Conservation (phyloP, 768 basidiomycete species). For the Mycena crocata region DNA sequence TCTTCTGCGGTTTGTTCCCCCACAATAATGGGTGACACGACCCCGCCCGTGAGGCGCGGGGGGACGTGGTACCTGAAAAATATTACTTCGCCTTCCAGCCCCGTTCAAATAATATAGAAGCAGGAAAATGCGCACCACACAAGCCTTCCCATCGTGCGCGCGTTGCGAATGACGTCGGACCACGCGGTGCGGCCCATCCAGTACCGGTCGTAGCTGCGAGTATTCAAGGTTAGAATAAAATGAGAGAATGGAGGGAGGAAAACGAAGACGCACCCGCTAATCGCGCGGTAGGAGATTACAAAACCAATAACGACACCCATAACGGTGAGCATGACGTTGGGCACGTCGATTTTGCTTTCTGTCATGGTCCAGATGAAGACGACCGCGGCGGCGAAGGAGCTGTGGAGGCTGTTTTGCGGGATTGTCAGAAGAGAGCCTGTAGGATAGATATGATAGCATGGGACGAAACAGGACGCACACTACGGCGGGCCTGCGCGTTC, state of each 20-base stretch:
- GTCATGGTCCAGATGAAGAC: conserved; percentile 7
- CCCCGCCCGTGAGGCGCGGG: conserved; percentile 48
- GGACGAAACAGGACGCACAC: conserved; percentile 31
- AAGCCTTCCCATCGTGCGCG: conserved; percentile 62
- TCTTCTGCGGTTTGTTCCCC: conserved; percentile 48
- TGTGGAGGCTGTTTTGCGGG: conserved; percentile 51
- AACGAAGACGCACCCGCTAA: conserved; percentile 47
- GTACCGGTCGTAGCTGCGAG: conserved; percentile 67
- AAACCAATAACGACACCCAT: conserved; percentile 70
- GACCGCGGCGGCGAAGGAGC: conserved; percentile 56
- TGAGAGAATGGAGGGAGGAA: neutral
- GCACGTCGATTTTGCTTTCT: conserved; percentile 14
- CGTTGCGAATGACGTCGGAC: conserved; percentile 66
- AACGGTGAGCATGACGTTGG: conserved; percentile 67
- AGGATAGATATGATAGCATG: neutral
- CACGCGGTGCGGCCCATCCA: conserved; percentile 68
- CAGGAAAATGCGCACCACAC: no score
- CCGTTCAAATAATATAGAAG: no score
- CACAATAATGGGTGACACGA: neutral
- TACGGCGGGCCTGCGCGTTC: conserved; percentile 76
- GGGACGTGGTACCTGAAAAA: conserved; percentile 75
- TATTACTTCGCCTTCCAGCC: no score
- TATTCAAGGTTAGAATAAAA: neutral
- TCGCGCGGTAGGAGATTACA: conserved; percentile 74
- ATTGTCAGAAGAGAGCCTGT: neutral